phyloP scores from a whole-genome alignment of 1,284 basidiomycete species.

The Trametes pubescens region DNA sequence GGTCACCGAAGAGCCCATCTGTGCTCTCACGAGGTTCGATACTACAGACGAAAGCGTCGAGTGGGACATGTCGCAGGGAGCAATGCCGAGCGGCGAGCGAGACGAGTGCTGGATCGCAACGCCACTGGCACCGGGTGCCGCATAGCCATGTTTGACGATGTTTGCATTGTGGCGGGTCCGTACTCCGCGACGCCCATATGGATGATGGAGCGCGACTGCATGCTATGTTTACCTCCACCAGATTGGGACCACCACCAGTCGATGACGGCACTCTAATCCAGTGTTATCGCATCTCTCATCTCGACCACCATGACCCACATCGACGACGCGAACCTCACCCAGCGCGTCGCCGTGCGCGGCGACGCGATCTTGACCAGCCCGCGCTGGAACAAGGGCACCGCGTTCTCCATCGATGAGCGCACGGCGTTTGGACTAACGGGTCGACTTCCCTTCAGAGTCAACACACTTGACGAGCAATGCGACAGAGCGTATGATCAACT shows the following conservation, averaged over 20 bases:
- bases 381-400: constrained; percentile 79
- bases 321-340: constrained; percentile 32
- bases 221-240: too few species aligned
- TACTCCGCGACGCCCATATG: constrained; percentile 1
- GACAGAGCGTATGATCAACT: constrained; percentile 76
- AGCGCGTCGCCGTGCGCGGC: constrained; percentile 64
- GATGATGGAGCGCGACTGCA: too few species aligned
- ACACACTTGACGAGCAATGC: constrained; percentile 81
- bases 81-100: too few species aligned
- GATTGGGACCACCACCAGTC: background rate
- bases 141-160: constrained; percentile 17
- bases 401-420: constrained; percentile 73
- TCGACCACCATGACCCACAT: constrained; percentile 26
- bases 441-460: constrained; percentile 78
- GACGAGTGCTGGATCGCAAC: background rate
- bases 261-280: background rate
- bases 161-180: constrained; percentile 22
- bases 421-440: constrained; percentile 78
- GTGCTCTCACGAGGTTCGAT: constrained; percentile 83
- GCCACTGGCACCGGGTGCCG: constrained; percentile 7
- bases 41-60: constrained; percentile 83
- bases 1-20: constrained; percentile 75
- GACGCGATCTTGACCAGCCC: constrained; percentile 68
- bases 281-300: constrained; percentile 5
- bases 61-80: constrained; percentile 38